A percentile compares a stretch with the other conserved stretches of the same genome.
These are phyloP conservation scores for Letharia lupina DNA, from an alignment of 495 filamentous ascomycete species.

Conservation along the genomic window DNA sequence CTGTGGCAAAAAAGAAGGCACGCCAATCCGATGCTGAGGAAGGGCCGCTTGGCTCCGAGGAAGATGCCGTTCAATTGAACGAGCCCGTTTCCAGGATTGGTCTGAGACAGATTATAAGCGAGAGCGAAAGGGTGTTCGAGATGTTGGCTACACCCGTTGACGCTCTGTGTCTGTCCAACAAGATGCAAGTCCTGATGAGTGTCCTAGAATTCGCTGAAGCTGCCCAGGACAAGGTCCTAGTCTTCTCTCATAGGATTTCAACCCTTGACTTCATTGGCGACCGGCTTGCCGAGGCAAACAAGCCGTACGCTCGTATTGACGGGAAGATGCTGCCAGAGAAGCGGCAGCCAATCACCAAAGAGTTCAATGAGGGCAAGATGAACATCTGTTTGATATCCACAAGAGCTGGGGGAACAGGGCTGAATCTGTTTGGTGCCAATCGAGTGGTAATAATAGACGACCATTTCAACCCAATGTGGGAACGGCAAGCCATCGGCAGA, in stretches of 20 bases:
- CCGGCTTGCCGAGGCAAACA: conserved; percentile 37
- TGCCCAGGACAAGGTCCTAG: conserved; percentile 57
- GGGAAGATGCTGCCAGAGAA: conserved; percentile 45
- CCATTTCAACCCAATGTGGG: conserved; percentile 67
- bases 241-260: conserved; percentile 68
- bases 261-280: conserved; percentile 62
- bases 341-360: conserved; percentile 53
- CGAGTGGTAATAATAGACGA: conserved; percentile 84
- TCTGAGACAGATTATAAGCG: conserved; percentile 23
- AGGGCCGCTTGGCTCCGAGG: conserved; percentile 15
- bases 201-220: conserved; percentile 57
- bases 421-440: conserved; percentile 82
- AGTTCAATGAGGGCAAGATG: conserved; percentile 49
- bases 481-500: conserved; percentile 83
- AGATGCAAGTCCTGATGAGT: conserved; percentile 52
- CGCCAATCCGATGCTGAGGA: background rate
- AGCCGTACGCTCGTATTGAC: conserved; percentile 53
- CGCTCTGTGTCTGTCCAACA: conserved; percentile 48
- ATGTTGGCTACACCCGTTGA: conserved; percentile 27
- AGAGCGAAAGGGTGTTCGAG: conserved; percentile 31
- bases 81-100: conserved; percentile 28
- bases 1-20: background rate
- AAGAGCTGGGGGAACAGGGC: conserved; percentile 65
- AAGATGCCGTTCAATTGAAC: conserved; percentile 28
- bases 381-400: conserved; percentile 75